phyloP scores from a whole-genome alignment of 768 basidiomycete genomes.

The Cantharellus anzutake region DNA sequence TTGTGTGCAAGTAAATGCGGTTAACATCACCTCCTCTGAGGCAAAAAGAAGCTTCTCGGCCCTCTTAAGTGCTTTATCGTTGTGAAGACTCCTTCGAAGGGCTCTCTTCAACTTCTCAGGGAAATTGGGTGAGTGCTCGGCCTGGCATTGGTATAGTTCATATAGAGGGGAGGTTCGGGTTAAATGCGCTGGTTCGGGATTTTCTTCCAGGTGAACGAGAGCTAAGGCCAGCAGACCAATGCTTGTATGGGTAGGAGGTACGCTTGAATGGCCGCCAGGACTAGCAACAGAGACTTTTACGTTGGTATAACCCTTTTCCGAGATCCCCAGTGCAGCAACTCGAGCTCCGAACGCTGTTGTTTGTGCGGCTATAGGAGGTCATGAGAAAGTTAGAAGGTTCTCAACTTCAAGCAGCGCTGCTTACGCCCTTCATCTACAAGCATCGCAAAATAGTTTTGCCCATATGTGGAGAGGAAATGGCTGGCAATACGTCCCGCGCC shows the following conservation, averaged over 20 bases:
- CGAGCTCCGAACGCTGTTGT: slow-evolving; percentile 26
- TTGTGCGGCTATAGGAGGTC: neutral
- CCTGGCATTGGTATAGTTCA: slow-evolving; percentile 42
- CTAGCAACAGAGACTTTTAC: slow-evolving; percentile 43
- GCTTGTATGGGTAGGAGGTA: slow-evolving; percentile 60
- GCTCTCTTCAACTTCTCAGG: slow-evolving; percentile 30
- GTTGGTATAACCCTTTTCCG: slow-evolving; percentile 57
- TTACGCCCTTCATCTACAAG: slow-evolving; percentile 78
- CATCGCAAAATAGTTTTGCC: slow-evolving; percentile 51
- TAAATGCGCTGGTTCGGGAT: slow-evolving; percentile 33
- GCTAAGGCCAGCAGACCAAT: slow-evolving; percentile 66
- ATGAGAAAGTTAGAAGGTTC: neutral
- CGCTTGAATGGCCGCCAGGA: slow-evolving; percentile 69
- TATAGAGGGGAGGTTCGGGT: slow-evolving; percentile 39
- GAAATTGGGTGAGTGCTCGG: slow-evolving; percentile 38
- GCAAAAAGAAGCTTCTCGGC: neutral
- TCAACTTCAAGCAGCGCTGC: slow-evolving; percentile 4
- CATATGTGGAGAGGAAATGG: slow-evolving; percentile 39
- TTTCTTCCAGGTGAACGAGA: slow-evolving; percentile 45
- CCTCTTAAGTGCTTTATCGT: slow-evolving; percentile 15
- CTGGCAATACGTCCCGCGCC: slow-evolving; percentile 25
- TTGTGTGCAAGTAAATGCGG: slow-evolving; percentile 40
- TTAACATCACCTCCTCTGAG: slow-evolving; percentile 8
- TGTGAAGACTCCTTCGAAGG: slow-evolving; percentile 23
- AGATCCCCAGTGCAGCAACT: slow-evolving; percentile 42